Base-by-base conservation (phyloP, 148 eudicot genomes). In the Chenopodium quinoa region DNA sequence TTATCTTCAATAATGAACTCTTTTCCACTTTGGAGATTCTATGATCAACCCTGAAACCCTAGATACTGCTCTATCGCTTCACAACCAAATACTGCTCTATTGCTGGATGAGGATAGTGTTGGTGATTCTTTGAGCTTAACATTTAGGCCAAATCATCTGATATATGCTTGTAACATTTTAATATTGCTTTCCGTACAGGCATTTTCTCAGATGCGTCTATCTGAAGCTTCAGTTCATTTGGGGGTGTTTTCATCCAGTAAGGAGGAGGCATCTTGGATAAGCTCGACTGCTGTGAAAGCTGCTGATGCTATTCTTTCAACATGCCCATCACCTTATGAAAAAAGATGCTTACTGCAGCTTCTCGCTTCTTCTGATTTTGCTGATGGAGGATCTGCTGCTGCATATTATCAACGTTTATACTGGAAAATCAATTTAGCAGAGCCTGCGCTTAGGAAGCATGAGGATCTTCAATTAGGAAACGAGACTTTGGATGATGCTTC, bases 391-490 rank as follows among this genome's bases (percentile, higher is more conserved):
- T 90, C 86, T 84, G 88, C 87, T 82, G 88, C 89, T 82, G 81
- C 91, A 80, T 75, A 91, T 81, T 96, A 90, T 85, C 87, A 86
- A n/a, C 92, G 90, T 66, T 89, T 88, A 78, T 85, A 87, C 86
- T 96, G 99, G 99, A 93, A 96, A 89, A 96, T 96, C 70, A 91
- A 91, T 84, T 86, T 93, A 81, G 97, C 99, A 29, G 99, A 96
- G 88, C 97, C 97, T 79, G 90, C 87, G 54, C 80, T 96, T 73
- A 87, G 98, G 65, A 88, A 85, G 78, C 93, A 92, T 84, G 93
- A 90, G 84, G 90, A 89, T 80, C 84, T 93, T 63, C 92, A 86
- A 80, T 85, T 96, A 63, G 98, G 99, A 79, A 80, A 91, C 84
- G 93, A 91, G 82, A 84, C 90, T 50, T 83, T 93, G 79, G 98